Evolutionary conservation across 441 rosid species (phyloP), one percentile per base, ranked within the genome.

Genomic region (Adansonia madagascariensis): DNA sequence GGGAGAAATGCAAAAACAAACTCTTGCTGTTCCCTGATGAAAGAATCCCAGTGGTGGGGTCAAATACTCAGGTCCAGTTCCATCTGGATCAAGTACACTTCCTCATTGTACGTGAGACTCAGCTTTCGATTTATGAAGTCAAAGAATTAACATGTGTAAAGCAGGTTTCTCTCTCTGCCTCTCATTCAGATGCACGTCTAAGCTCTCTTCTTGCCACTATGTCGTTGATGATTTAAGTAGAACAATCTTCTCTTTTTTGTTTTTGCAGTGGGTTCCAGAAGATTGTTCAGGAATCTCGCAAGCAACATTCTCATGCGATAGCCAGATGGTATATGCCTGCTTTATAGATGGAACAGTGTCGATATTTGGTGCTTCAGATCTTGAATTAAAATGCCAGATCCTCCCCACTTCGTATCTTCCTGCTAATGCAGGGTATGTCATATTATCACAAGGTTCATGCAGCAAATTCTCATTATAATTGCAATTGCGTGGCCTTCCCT

Each of bases 261-360:
- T 49, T 9, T 76, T 59, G 12, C 86, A 92, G 93, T 84, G 90
- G 91, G 62, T 73, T 75, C 78, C 86, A n/a, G 71, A 46, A 47
- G 85, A 85, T 73, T 17, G 70, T 10, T 70, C 73, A 22, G 78
- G 80, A 15, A 86, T 91, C 39, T 78, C 88, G 9, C 79, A 82
- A 31, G 94, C 94, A 72, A 83, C 91, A 8, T 90, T 83, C 78
- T 87, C 93, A 7, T 89, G 93, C 18, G 86, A 89, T 75, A 73
- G 93, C 79, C 86, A 78, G 79, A 78, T 81, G 81, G 84, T 92
- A 8, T 88, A 77, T 74, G 88, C 91, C 4, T 62, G 88, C 80
- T 86, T 88, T 63, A 27, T 71, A 10, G 91, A 90, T 76, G 97
- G 88, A 69, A 84, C 75, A 24, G 71, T 90, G 27, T 83, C 83